Base-by-base conservation (phyloP, 1,139 yeast genomes). In the Lodderomyces pseudojiufengensis region DNA sequence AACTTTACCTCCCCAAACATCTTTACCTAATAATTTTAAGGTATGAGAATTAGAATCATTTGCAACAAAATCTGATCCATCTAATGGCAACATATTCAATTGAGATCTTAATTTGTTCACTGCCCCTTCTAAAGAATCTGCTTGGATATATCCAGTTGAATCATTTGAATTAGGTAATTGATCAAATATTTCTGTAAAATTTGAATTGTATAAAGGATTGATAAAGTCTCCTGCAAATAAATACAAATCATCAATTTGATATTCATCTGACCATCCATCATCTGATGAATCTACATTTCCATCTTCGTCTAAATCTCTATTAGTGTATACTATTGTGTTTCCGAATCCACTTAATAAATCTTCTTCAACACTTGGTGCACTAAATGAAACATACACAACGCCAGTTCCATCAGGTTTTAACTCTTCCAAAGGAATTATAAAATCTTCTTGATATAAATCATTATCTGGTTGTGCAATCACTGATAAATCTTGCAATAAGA, bases 261-360 rank as follows among this genome's bases (percentile, higher is more conserved):
- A 92, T 61, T 88, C 96, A 59, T 92, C 98, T 42, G 85, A 83
- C 75, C 83, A 87, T 3, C 96, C 97, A 51, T 84, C 95, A 39
- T 86, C 95, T 38, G 70, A 75, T 24, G 70, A 73, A 42, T 76
- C 84, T 35, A 72, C 64, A 39, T 86, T 80, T 24, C 83, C 82
- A 16, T 88, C 83, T 7, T 77, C 73, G 35, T 88, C 83, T 48
- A 87, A 84, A 57, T 90, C 97, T 60, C 83, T 84, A 39, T 87
- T 77, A 16, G 82, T 78, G 65, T 84, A 92, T 29, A 81, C 75
- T 43, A 92, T 70, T 11, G 79, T 76, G 57, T 84, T 85, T 36
- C 78, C 73, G 51, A 92, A 77, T 1, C 78, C 70, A 30, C 79
- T 77, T 41, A 74, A 63, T 34, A 69, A 48, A 16, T 36, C 39